phyloP scores from a whole-genome alignment of 306 rosid species.

The Prunus mira region DNA sequence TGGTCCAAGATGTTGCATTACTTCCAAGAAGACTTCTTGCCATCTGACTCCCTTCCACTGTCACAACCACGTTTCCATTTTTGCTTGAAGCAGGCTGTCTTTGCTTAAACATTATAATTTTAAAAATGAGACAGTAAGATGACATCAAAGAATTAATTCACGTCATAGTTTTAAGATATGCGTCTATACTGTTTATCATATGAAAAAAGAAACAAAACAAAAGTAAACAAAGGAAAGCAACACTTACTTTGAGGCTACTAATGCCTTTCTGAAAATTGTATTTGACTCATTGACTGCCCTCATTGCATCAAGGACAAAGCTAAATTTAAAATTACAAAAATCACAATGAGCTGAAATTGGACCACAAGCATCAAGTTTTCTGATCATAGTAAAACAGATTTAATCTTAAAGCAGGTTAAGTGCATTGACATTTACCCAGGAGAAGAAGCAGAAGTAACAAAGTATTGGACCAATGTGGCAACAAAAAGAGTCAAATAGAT shows the following conservation, averaged over 20 bases:
- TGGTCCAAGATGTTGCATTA: slow-evolving; percentile 58
- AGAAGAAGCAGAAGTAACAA: slow-evolving; percentile 68
- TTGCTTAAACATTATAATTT: slow-evolving; percentile 66
- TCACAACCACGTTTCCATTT: slow-evolving; percentile 52
- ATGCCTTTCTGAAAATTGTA: slow-evolving; percentile 32
- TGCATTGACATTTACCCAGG: slow-evolving; percentile 69
- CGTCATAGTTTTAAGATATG: slow-evolving; percentile 12
- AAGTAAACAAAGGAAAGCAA: slow-evolving; percentile 6
- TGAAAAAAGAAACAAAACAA: background rate
- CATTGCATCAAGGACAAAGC: slow-evolving; percentile 81
- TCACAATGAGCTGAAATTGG: slow-evolving; percentile 17
- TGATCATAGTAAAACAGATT: slow-evolving; percentile 10
- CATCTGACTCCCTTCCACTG: slow-evolving; percentile 46
- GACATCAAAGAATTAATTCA: slow-evolving; percentile 23
- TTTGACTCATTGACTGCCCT: slow-evolving; percentile 47
- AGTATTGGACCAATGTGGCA: slow-evolving; percentile 72
- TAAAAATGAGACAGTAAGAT: slow-evolving; percentile 36
- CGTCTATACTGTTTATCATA: slow-evolving; percentile 14
- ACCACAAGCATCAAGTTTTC: slow-evolving; percentile 4
- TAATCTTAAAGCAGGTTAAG: slow-evolving; percentile 13
- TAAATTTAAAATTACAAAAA: slow-evolving; percentile 23
- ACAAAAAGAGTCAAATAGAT: slow-evolving; percentile 62
- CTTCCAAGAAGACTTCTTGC: slow-evolving; percentile 42
- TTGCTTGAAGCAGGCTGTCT: slow-evolving; percentile 87
- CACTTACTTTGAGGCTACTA: slow-evolving; percentile 57